Evolutionary conservation across 2,329 filamentous ascomycete species (phyloP).

Genomic region (Fusarium agapanthi): DNA sequence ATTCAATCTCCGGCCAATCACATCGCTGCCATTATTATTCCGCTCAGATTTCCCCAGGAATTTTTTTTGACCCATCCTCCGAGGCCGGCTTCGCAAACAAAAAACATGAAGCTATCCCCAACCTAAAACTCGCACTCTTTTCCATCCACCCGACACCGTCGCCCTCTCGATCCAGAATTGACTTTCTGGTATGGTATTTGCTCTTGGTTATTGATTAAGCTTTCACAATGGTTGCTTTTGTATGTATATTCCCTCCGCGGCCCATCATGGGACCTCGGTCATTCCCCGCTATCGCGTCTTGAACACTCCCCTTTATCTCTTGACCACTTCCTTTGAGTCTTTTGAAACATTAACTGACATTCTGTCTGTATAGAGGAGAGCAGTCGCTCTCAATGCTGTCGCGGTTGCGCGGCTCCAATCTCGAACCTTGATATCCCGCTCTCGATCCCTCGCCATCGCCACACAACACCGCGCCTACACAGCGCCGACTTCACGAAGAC

Average conservation of each 20-base stretch:
- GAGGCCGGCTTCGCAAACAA: slow-evolving; percentile 23
- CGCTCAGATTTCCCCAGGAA: slow-evolving; percentile 10
- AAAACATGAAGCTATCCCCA: slow-evolving; percentile 28
- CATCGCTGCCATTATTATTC: not conserved
- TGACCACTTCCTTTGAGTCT: too few species aligned
- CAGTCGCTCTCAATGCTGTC: slow-evolving; percentile 23
- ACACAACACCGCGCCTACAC: slow-evolving; percentile 22
- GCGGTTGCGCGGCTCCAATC: slow-evolving; percentile 7
- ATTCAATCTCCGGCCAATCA: slow-evolving; percentile 17
- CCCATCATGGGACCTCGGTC: not conserved
- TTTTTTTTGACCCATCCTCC: slow-evolving; percentile 29
- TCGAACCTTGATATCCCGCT: slow-evolving; percentile 5
- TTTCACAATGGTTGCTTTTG: slow-evolving; percentile 20
- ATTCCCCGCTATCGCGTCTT: not conserved
- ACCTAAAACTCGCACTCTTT: slow-evolving; percentile 11
- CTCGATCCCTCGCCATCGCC: slow-evolving; percentile 18
- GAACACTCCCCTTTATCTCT: not conserved
- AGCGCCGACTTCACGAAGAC: slow-evolving; percentile 6
- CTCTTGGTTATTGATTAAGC: not conserved
- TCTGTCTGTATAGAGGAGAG: slow-evolving; percentile 14
- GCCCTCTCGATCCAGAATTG: not conserved
- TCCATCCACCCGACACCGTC: not conserved
- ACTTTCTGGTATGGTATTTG: not conserved
- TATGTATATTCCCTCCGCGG: not conserved
- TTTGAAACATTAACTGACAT: not conserved